These are phyloP conservation scores for Corniculantispora saksenae DNA, from an alignment of 2,329 filamentous ascomycete species.

Conservation along the genomic window DNA sequence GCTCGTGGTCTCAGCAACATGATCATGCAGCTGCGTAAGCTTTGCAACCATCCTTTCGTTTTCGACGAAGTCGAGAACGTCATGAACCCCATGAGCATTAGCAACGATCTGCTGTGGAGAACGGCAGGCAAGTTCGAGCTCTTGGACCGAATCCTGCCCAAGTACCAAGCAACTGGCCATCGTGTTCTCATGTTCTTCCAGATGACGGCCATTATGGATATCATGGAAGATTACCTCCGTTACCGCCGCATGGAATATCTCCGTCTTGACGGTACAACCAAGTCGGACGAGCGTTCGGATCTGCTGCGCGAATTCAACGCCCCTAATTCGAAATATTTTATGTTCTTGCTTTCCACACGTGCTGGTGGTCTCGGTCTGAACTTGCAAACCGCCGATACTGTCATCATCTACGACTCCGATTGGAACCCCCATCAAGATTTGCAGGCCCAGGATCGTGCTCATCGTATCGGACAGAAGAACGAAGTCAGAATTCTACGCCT, in stretches of 20 bases:
- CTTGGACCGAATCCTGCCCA: slow-evolving; percentile 86
- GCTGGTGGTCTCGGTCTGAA: slow-evolving; percentile 97
- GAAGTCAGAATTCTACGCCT: slow-evolving; percentile 95
- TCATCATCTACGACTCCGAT: slow-evolving; percentile 99
- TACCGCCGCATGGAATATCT: slow-evolving; percentile 82
- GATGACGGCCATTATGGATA: slow-evolving; percentile 99
- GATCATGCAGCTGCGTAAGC: slow-evolving; percentile 98
- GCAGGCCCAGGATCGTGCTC: slow-evolving; percentile 98
- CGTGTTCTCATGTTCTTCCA: slow-evolving; percentile 99
- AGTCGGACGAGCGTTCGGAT: slow-evolving; percentile 94
- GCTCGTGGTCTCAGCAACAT: slow-evolving; percentile 97
- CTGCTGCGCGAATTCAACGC: slow-evolving; percentile 87
- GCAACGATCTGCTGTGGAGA: slow-evolving; percentile 93
- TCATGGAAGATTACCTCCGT: slow-evolving; percentile 97
- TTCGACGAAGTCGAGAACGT: slow-evolving; percentile 98
- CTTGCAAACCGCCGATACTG: slow-evolving; percentile 94
- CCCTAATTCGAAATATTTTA: slow-evolving; percentile 89
- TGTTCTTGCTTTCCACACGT: slow-evolving; percentile 97
- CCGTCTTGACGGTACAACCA: slow-evolving; percentile 93
- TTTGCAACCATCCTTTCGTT: slow-evolving; percentile 98
- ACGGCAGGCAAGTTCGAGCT: slow-evolving; percentile 97
- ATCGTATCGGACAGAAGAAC: slow-evolving; percentile 99
- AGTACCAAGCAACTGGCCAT: slow-evolving; percentile 89
- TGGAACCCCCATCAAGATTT: slow-evolving; percentile 99
- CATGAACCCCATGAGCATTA: slow-evolving; percentile 86